These are phyloP conservation scores for Trifolium repens DNA, from an alignment of 306 rosid species.

Conservation along the genomic window DNA sequence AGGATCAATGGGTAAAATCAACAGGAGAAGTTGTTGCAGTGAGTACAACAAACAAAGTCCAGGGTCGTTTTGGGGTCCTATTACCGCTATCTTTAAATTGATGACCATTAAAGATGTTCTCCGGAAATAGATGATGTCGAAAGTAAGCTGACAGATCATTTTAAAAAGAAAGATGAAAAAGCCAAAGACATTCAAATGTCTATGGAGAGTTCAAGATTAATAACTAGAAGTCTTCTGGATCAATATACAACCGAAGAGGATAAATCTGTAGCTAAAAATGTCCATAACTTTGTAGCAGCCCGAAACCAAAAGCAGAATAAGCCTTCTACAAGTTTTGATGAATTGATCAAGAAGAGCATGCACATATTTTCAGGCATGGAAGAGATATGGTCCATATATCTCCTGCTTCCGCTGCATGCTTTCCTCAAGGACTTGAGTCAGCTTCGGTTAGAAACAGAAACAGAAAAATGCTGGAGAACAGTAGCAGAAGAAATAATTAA, in stretches of 20 bases:
- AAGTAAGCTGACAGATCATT: not conserved
- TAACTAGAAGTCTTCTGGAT: constrained; percentile 32
- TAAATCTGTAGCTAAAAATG: not conserved
- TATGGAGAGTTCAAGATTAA: constrained; percentile 36
- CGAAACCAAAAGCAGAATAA: not conserved
- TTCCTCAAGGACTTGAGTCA: constrained; percentile 39
- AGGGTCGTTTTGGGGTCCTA: not conserved
- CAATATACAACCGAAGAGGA: constrained; percentile 23
- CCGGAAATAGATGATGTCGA: not conserved
- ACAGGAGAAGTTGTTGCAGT: not conserved
- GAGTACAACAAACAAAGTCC: constrained; percentile 1
- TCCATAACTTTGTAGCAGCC: not conserved
- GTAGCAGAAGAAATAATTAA: constrained; percentile 25
- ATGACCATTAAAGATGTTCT: not conserved
- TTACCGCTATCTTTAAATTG: not conserved
- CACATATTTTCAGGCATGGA: constrained; percentile 34
- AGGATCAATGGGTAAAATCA: constrained; percentile 33
- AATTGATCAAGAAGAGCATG: not conserved
- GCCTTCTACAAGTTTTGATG: constrained; percentile 22
- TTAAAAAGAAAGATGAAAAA: not conserved
- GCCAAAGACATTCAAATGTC: constrained; percentile 24
- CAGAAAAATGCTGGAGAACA: constrained; percentile 42
- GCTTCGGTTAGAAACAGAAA: constrained; percentile 40
- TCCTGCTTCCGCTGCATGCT: constrained; percentile 35
- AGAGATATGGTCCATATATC: constrained; percentile 27